These are phyloP conservation scores for Globisporangium nodosum DNA, from an alignment of 352 stramenopile species.

Conservation along the genomic window DNA sequence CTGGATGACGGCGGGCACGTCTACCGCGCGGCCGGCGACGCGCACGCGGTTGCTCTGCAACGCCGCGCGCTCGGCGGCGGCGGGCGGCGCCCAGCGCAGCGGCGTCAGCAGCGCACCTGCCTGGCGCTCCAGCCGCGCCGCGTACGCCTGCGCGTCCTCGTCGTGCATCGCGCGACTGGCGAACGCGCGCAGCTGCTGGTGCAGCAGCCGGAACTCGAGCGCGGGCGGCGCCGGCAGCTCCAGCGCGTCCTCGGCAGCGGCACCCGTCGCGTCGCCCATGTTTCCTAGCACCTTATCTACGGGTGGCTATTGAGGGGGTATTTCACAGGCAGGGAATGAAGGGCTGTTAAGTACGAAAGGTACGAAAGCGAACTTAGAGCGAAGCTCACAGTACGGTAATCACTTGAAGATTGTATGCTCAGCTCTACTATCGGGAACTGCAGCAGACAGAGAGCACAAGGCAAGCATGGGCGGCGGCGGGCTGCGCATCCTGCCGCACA, in stretches of 20 bases:
- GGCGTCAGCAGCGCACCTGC: constrained; percentile 36
- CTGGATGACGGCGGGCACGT: constrained; percentile 75
- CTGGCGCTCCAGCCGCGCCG: constrained; percentile 40
- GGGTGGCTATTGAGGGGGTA: background rate
- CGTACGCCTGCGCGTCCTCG: constrained; percentile 50
- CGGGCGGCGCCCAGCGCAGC: constrained; percentile 30
- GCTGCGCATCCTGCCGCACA: constrained; percentile 63
- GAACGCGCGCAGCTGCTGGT: constrained; percentile 66
- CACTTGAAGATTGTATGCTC: too few relatives aligned
- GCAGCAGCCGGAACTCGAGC: constrained; percentile 67
- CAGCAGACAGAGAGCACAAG: background rate
- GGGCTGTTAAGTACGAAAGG: too few relatives aligned
- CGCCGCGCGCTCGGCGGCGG: constrained; percentile 42
- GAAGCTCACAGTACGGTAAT: too few relatives aligned
- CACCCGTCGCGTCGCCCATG: background rate
- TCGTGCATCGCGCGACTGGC: constrained; percentile 62
- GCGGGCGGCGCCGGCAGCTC: constrained; percentile 47
- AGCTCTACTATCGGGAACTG: too few relatives aligned
- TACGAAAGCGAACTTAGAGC: too few relatives aligned
- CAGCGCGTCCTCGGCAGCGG: constrained; percentile 12
- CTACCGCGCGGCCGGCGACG: constrained; percentile 57
- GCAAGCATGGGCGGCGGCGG: constrained; percentile 50
- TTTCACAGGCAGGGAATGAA: background rate
- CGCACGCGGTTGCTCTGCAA: constrained; percentile 57
- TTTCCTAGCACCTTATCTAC: background rate